Evolutionary conservation across 345 rosid genomes (phyloP).

Genomic region (Trapa bicornis): DNA sequence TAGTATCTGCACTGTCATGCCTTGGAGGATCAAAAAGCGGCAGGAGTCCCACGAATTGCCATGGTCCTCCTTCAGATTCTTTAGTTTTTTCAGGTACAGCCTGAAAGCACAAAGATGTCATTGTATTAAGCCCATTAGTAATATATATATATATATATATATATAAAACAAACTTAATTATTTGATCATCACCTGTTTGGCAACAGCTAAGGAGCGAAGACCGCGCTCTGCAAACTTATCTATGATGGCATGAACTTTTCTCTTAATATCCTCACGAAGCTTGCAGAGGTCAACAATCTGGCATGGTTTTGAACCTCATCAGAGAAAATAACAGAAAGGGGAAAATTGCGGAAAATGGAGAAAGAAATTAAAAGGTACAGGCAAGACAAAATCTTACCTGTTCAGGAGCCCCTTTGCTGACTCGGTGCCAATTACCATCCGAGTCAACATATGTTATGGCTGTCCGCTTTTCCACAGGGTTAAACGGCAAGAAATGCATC

Average conservation of each 20-base stretch:
- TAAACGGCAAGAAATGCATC: constrained; percentile 75
- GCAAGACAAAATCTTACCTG: constrained; percentile 28
- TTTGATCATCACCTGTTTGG: constrained; percentile 36
- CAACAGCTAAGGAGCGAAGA: constrained; percentile 66
- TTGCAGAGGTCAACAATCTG: constrained; percentile 67
- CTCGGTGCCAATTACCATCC: constrained; percentile 59
- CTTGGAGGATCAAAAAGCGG: constrained; percentile 96
- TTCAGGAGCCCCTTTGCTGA: constrained; percentile 82
- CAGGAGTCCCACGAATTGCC: constrained; percentile 79
- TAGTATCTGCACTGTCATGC: constrained; percentile 94
- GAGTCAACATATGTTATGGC: constrained; percentile 67
- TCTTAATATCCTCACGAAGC: constrained; percentile 43
- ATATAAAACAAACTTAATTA: not conserved
- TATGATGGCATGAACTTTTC: constrained; percentile 63
- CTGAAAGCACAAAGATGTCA: constrained; percentile 17
- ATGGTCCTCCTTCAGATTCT: constrained; percentile 65
- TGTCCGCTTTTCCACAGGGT: constrained; percentile 82
- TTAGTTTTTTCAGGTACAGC: constrained; percentile 46
- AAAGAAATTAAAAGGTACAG: not conserved
- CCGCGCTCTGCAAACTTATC: constrained; percentile 86
- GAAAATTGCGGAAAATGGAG: not conserved
- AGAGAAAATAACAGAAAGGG: not conserved
- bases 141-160: not conserved
- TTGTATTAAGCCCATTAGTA: not conserved
- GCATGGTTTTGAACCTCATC: not conserved